phyloP scores from a whole-genome alignment of 2,329 filamentous ascomycete species.

The Neonectria faginata region DNA sequence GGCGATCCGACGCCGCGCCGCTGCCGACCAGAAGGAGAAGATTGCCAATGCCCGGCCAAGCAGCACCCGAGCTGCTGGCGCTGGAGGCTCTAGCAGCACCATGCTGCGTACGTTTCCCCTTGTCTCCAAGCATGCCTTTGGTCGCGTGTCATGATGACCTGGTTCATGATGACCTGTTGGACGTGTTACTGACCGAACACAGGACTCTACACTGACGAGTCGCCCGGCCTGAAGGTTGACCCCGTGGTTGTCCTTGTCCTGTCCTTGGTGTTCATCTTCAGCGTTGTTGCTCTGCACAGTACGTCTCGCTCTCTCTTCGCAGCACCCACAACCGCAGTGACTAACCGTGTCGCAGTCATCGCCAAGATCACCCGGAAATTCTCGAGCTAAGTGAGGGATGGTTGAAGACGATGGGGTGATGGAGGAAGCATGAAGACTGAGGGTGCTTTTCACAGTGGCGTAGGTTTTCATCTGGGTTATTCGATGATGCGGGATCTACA shows the following conservation, averaged over 20 bases:
- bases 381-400: constrained; percentile 64
- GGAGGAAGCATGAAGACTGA: constrained; percentile 21
- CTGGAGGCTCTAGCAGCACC: constrained; percentile 95
- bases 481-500: constrained; percentile 41
- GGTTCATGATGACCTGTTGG: not conserved
- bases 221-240: constrained; percentile 95
- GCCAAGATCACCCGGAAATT: constrained; percentile 95
- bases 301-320: constrained; percentile 55
- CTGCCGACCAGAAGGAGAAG: constrained; percentile 97
- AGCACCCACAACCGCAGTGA: not conserved
- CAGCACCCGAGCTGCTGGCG: constrained; percentile 92
- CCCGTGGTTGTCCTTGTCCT: constrained; percentile 97
- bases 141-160: constrained; percentile 19
- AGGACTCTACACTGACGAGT: constrained; percentile 98
- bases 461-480: constrained; percentile 39
- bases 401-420: constrained; percentile 25
- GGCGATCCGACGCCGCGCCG: constrained; percentile 93
- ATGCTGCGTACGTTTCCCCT: constrained; percentile 84
- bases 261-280: constrained; percentile 98
- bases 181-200: constrained; percentile 44
- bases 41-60: constrained; percentile 92
- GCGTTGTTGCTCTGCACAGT: constrained; percentile 97
- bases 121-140: not conserved
- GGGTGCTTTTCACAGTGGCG: constrained; percentile 40
- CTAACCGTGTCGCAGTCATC: constrained; percentile 74